Evolutionary conservation across 1,139 yeast genomes (phyloP).

Genomic region (Suhomyces terraborum): DNA sequence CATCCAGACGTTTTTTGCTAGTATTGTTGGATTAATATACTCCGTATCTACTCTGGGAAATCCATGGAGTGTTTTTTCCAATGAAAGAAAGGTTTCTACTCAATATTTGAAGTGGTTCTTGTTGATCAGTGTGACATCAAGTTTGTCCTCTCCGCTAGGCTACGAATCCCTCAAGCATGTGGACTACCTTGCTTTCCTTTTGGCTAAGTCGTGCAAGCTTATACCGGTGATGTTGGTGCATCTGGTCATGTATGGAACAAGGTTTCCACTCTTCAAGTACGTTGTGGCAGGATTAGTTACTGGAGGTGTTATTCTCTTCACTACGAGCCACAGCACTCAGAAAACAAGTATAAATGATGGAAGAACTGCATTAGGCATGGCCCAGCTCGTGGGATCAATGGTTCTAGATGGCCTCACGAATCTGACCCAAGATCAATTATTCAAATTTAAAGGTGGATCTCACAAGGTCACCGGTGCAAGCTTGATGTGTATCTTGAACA

Average conservation of each 20-base stretch:
- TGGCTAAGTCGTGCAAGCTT: constrained; percentile 91
- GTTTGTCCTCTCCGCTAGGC: constrained; percentile 80
- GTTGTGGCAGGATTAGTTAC: constrained; percentile 77
- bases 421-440: constrained; percentile 87
- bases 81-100: constrained; percentile 19
- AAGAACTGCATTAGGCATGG: constrained; percentile 55
- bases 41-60: constrained; percentile 34
- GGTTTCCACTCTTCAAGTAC: constrained; percentile 76
- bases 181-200: constrained; percentile 78
- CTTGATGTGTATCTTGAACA: constrained; percentile 80
- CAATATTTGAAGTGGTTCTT: constrained; percentile 46
- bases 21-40: constrained; percentile 65
- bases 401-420: constrained; percentile 89
- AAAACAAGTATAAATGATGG: constrained; percentile 40
- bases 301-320: constrained; percentile 77
- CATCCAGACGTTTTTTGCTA: constrained; percentile 73
- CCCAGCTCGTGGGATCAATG: constrained; percentile 61
- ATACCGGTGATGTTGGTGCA: constrained; percentile 91
- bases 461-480: constrained; percentile 65
- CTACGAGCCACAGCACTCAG: constrained; percentile 45
- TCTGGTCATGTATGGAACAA: constrained; percentile 66
- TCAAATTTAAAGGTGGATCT: constrained; percentile 35
- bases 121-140: constrained; percentile 74
- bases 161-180: constrained; percentile 76
- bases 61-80: constrained; percentile 35